phyloP scores from a whole-genome alignment of 176 grass and related monocot species.

The Cenchrus fungigraminus region DNA sequence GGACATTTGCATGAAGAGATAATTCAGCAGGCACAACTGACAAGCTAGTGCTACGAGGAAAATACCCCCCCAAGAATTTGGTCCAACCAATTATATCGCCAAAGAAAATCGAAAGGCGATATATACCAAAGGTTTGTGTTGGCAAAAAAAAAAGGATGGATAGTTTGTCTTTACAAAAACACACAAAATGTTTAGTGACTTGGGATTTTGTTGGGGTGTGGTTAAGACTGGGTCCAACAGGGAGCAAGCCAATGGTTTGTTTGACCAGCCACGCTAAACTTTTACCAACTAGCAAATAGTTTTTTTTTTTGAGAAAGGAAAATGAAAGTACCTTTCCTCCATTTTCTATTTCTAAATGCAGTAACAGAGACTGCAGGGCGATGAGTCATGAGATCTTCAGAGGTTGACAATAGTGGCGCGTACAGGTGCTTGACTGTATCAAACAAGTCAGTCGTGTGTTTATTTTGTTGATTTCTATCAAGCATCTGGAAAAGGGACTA shows the following conservation, averaged over 20 bases:
- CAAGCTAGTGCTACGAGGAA: background rate
- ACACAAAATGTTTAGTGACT: slow-evolving; percentile 1
- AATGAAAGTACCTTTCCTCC: background rate
- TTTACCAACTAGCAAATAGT: background rate
- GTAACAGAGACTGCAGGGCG: background rate
- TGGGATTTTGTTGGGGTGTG: slow-evolving; percentile 21
- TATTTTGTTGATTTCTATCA: background rate
- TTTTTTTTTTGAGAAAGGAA: background rate
- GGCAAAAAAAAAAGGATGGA: background rate
- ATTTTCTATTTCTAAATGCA: slow-evolving; percentile 9
- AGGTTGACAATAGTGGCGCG: slow-evolving; percentile 32
- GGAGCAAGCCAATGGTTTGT: background rate
- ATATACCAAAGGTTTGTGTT: background rate
- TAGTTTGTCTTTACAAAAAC: background rate
- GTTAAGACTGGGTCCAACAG: slow-evolving; percentile 28
- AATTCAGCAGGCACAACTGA: no score
- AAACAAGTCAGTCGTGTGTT: background rate
- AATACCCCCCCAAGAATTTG: background rate
- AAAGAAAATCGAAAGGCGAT: background rate
- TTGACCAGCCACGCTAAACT: slow-evolving; percentile 40
- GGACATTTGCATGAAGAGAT: background rate
- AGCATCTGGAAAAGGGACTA: slow-evolving; percentile 3
- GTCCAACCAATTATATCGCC: background rate
- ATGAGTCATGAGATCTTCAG: slow-evolving; percentile 11
- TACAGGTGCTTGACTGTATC: slow-evolving; percentile 31